A percentile compares a stretch with the other conserved stretches of the same genome.
Conservation (phyloP, 2,329 filamentous ascomycete species). For the Neopestalotiopsis rosae region DNA sequence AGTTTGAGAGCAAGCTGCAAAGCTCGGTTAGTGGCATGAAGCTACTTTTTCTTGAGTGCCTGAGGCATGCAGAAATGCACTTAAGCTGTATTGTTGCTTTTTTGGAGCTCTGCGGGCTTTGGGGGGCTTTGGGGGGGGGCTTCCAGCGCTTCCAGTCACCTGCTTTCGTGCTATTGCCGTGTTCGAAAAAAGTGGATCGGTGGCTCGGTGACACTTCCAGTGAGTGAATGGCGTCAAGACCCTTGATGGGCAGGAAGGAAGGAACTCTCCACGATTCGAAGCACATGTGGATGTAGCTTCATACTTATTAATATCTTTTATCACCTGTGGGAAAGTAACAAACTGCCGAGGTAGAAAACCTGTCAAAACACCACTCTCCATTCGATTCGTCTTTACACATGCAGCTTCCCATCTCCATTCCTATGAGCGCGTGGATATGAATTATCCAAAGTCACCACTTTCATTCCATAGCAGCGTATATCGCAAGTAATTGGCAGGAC, state of each 20-base stretch:
- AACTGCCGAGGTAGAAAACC: too few relatives aligned
- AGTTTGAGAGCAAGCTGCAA: conserved; percentile 12
- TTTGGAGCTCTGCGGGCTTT: neutral
- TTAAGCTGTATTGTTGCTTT: neutral
- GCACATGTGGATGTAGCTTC: too few relatives aligned
- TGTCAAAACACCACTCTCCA: too few relatives aligned
- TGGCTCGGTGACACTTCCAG: neutral
- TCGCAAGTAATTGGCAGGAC: neutral
- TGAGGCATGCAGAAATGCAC: conserved; percentile 2
- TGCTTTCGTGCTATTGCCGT: conserved; percentile 15
- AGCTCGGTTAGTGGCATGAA: conserved; percentile 16
- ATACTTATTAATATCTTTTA: too few relatives aligned
- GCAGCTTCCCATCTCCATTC: neutral
- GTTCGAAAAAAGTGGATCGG: neutral
- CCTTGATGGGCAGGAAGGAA: too few relatives aligned
- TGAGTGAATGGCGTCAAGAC: conserved; percentile 11
- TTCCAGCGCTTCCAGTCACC: neutral
- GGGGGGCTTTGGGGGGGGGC: neutral
- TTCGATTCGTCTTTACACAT: too few relatives aligned
- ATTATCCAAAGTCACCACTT: neutral
- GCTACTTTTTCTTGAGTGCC: conserved; percentile 25
- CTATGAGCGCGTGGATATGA: neutral
- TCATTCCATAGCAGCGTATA: neutral
- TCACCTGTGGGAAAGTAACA: too few relatives aligned
- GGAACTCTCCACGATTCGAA: too few relatives aligned